These are phyloP conservation scores for Ceratobasidium sp. DNA, from an alignment of 1,284 basidiomycete genomes.

Conservation along the genomic window DNA sequence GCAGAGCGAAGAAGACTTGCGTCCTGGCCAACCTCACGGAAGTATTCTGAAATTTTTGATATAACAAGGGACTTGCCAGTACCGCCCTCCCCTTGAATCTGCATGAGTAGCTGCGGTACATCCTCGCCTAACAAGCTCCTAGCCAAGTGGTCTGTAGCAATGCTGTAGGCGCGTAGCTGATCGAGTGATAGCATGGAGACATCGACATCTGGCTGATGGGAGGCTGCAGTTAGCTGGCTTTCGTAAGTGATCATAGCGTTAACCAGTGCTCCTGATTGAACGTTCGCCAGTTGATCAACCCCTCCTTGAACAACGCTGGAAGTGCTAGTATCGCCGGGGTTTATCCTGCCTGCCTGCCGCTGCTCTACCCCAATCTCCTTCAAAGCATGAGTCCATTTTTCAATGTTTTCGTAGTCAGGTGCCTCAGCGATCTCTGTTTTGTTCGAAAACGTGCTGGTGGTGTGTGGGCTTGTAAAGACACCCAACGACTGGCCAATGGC, in stretches of 20 bases:
- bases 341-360: too few species aligned
- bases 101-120: slow-evolving; percentile 41
- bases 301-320: too few species aligned
- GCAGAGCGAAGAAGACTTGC: slow-evolving; percentile 54
- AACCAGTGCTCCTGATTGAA: too few species aligned
- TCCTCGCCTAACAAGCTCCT: slow-evolving; percentile 14
- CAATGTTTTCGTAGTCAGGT: neutral
- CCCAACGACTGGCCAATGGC: neutral
- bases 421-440: neutral
- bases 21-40: neutral
- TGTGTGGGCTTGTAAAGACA: neutral
- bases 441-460: neutral
- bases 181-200: neutral
- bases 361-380: neutral
- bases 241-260: too few species aligned
- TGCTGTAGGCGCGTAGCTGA: slow-evolving; percentile 35
- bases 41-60: slow-evolving; percentile 19
- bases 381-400: neutral
- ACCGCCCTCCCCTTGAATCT: slow-evolving; percentile 44
- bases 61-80: slow-evolving; percentile 48
- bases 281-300: too few species aligned
- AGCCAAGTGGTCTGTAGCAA: slow-evolving; percentile 25
- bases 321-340: too few species aligned
- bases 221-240: too few species aligned
- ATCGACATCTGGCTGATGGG: too few species aligned